phyloP scores from a whole-genome alignment of 257 asterid species.

The Solanum pinnatisectum region DNA sequence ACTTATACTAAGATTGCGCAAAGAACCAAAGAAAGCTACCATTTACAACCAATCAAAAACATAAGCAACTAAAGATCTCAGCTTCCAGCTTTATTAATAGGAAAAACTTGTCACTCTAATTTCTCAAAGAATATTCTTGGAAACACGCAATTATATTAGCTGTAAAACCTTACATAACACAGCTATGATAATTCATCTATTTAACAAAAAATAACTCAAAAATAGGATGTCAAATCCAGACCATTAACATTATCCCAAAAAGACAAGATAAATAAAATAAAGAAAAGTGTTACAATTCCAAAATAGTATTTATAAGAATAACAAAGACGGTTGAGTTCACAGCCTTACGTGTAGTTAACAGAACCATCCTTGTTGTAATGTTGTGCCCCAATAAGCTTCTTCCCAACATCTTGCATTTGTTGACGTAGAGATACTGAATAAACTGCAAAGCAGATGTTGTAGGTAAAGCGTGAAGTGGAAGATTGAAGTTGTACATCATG shows the following conservation, averaged over 20 bases:
- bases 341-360: constrained; percentile 58
- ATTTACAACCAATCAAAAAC: background rate
- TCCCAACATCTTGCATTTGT: constrained; percentile 92
- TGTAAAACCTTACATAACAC: background rate
- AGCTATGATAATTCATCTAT: background rate
- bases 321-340: background rate
- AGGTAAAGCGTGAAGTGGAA: background rate
- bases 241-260: background rate
- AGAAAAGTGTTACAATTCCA: background rate
- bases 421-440: constrained; percentile 92
- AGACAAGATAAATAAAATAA: background rate
- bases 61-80: background rate
- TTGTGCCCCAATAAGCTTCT: constrained; percentile 98
- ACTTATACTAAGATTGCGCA: background rate
- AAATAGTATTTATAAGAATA: background rate
- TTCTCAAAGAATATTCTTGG: background rate
- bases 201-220: background rate
- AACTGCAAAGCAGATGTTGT: constrained; percentile 34
- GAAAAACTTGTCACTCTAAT: background rate
- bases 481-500: background rate
- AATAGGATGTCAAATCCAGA: background rate
- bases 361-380: constrained; percentile 98
- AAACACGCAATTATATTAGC: background rate
- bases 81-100: background rate
- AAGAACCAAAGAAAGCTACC: background rate